A percentile compares a stretch with the other conserved stretches of the same genome.
Conservation (phyloP, 1,284 basidiomycete genomes). For the Hemileia vastatrix region DNA sequence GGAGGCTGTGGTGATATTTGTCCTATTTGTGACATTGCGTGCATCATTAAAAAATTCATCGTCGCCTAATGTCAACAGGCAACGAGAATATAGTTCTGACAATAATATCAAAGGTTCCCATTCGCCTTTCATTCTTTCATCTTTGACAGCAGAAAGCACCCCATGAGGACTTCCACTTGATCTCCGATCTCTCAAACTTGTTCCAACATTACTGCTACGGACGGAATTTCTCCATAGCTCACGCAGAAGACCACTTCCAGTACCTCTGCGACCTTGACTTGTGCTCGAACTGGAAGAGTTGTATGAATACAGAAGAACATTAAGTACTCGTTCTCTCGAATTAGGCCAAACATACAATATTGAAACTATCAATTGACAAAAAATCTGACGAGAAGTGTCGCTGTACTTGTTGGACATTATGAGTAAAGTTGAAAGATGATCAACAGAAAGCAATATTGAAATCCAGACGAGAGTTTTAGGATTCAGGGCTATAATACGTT, state of each 20-base stretch:
- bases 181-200: constrained; percentile 51
- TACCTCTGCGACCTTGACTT: constrained; percentile 19
- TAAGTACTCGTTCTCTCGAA: constrained; percentile 50
- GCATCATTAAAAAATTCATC: constrained; percentile 76
- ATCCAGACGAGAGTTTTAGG: constrained; percentile 14
- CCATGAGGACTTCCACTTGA: constrained; percentile 49
- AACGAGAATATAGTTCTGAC: constrained; percentile 71
- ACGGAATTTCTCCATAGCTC: constrained; percentile 65
- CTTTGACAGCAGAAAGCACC: constrained; percentile 48
- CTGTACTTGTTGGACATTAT: constrained; percentile 8
- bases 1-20: background rate
- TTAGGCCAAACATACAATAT: constrained; percentile 56
- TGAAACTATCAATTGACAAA: constrained; percentile 46
- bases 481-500: background rate
- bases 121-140: constrained; percentile 20
- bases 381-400: background rate
- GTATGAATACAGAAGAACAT: constrained; percentile 42
- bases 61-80: constrained; percentile 82
- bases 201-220: constrained; percentile 43
- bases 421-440: constrained; percentile 17
- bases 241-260: constrained; percentile 58
- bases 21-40: constrained; percentile 28
- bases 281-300: constrained; percentile 21
- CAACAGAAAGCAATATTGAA: background rate
- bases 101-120: constrained; percentile 64